phyloP scores from a whole-genome alignment of 805 yeast species.

The Hanseniaspora valbyensis region DNA sequence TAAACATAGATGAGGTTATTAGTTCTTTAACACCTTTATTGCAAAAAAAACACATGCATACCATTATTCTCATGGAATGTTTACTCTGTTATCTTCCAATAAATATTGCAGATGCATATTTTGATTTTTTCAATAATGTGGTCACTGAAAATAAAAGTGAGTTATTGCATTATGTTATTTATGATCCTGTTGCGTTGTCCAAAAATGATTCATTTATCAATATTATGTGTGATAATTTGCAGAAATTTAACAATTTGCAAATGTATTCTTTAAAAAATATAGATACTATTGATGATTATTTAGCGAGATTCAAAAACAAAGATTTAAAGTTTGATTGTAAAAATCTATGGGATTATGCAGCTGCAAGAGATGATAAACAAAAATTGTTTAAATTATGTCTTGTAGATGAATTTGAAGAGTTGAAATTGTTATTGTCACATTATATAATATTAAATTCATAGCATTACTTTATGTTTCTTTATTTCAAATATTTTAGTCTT shows the following conservation, averaged over 20 bases:
- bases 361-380: background rate
- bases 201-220: constrained; percentile 1
- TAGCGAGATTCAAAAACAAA: background rate
- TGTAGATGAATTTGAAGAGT: constrained; percentile 12
- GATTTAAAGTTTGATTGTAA: background rate
- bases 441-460: constrained; percentile 5
- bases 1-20: background rate
- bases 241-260: background rate
- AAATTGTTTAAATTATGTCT: background rate
- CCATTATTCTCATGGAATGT: constrained; percentile 8
- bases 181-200: constrained; percentile 2
- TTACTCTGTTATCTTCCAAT: constrained; percentile 9
- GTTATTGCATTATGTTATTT: constrained; percentile 6
- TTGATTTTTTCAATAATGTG: background rate
- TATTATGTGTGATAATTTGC: constrained; percentile 7
- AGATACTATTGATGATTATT: background rate
- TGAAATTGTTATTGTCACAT: constrained; percentile 5
- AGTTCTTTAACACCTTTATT: background rate
- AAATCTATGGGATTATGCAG: constrained; percentile 1
- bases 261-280: background rate
- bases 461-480: background rate
- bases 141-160: background rate
- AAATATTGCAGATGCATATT: background rate
- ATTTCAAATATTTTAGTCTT: background rate
- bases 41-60: background rate